A percentile compares a stretch with the other conserved stretches of the same genome.
phyloP scores from a whole-genome alignment of 495 filamentous ascomycete genomes.

The Aspergillus bridgeri region DNA sequence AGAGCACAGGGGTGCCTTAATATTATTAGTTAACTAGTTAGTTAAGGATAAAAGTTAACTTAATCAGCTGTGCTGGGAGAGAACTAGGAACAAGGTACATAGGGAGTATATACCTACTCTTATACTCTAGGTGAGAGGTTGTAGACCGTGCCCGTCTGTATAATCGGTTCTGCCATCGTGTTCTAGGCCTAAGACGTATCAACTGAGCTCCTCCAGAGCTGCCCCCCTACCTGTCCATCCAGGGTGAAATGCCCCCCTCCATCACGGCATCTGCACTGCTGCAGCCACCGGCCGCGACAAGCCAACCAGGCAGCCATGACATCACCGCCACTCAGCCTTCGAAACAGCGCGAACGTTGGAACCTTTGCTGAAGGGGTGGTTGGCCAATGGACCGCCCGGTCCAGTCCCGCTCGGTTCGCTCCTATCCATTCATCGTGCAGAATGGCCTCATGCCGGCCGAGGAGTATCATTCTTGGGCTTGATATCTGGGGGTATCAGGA shows the following conservation, averaged over 20 bases:
- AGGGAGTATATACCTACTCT: no score
- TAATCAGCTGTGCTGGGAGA: neutral
- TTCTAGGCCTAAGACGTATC: no score
- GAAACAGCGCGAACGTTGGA: slow-evolving; percentile 34
- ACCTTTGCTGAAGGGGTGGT: slow-evolving; percentile 25
- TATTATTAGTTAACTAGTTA: no score
- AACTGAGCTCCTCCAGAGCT: no score
- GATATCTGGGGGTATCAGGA: no score
- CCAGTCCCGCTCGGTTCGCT: slow-evolving; percentile 14
- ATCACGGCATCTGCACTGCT: slow-evolving; percentile 3
- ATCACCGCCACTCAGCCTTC: slow-evolving; percentile 18
- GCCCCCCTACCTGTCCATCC: no score
- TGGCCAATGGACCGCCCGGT: slow-evolving; percentile 22
- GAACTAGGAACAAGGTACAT: slow-evolving; percentile 23
- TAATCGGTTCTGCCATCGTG: no score
- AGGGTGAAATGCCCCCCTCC: neutral
- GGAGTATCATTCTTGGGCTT: neutral
- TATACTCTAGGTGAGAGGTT: no score
- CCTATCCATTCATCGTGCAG: slow-evolving; percentile 27
- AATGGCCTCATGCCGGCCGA: slow-evolving; percentile 17
- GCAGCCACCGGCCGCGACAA: neutral
- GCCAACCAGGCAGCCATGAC: slow-evolving; percentile 22
- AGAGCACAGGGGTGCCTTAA: no score
- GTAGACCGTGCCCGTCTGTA: no score
- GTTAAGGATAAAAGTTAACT: no score